Evolutionary conservation across 2,329 filamentous ascomycete genomes (phyloP).

Genomic region (Exutisphaerella laricina): DNA sequence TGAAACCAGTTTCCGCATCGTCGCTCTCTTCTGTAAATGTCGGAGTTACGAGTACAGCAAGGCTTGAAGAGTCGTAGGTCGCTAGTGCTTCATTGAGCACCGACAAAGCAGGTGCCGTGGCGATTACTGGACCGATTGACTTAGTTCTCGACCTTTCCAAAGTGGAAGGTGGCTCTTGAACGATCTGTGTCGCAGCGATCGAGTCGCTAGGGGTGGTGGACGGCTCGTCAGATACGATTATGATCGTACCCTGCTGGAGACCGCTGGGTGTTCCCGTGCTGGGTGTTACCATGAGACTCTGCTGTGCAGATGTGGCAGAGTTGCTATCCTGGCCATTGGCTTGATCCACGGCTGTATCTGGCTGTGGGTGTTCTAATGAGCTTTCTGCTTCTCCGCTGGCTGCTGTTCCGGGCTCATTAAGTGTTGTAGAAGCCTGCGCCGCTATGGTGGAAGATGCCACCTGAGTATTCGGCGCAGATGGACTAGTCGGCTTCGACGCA

Average conservation of each 20-base stretch:
- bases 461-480: background rate
- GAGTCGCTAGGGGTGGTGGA: background rate
- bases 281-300: background rate
- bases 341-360: background rate
- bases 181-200: background rate
- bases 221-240: no score
- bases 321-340: no score
- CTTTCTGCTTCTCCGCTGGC: background rate
- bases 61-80: no score
- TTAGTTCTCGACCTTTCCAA: background rate
- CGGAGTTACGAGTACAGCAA: no score
- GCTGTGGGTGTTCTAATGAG: background rate
- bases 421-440: background rate
- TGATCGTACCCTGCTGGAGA: no score
- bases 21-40: no score
- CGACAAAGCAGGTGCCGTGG: slow-evolving; percentile 8
- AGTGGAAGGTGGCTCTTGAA: background rate
- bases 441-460: background rate
- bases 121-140: background rate
- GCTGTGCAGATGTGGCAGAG: background rate
- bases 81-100: slow-evolving; percentile 11
- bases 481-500: background rate
- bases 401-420: background rate
- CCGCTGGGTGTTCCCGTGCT: background rate
- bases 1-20: no score